Evolutionary conservation across 202 grass and related monocot species (phyloP), one percentile per base, ranked within the genome.

Genomic region (Carex arenaria): DNA sequence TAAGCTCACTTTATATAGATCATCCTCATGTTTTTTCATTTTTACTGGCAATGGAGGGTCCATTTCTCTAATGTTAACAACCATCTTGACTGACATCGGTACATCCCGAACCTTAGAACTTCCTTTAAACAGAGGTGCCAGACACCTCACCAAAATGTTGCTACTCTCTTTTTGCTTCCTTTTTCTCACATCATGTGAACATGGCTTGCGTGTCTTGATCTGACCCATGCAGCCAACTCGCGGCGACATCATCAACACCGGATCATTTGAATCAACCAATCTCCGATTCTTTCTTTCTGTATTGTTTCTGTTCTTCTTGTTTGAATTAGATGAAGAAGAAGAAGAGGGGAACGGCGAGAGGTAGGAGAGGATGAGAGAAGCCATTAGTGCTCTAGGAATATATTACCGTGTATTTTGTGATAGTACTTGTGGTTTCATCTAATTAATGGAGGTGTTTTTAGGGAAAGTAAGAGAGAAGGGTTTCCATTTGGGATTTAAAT

Each of bases 1-100:
- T 28, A 84, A 75, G 38, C 82, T 84, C 49, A 72, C 69, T 47
- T 28, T 60, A 74, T 84, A 59, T 7, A 57, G 26, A 32, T 84
- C 77, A 13, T 64, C 55, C n/a, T 53, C 69, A 5, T 62, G 20
- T 47, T 47, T 72, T 22, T 15, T 75, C 53, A 11, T 75, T 19
- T 5, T 34, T 11, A 84, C 82, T 12, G 82, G 67, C 18, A 84
- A 84, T 49, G 82, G 82, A 4, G 82, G 82, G 2, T 84, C 82
- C 54, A 84, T 84, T 13, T 61, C 67, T 20, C 51, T 43, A 51
- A 57, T 57, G 51, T 3, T 57, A 23, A 77, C 72, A 10, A 52
- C 1, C 70, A n/a, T n/a, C 12, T 77, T 77, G 15, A 45, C 68
- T 0, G 28, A 14, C 22, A 38, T 76, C 1, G 62, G 61, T 12